These are phyloP conservation scores for Termitomyces sp. DNA, from an alignment of 768 basidiomycete species.

Conservation along the genomic window DNA sequence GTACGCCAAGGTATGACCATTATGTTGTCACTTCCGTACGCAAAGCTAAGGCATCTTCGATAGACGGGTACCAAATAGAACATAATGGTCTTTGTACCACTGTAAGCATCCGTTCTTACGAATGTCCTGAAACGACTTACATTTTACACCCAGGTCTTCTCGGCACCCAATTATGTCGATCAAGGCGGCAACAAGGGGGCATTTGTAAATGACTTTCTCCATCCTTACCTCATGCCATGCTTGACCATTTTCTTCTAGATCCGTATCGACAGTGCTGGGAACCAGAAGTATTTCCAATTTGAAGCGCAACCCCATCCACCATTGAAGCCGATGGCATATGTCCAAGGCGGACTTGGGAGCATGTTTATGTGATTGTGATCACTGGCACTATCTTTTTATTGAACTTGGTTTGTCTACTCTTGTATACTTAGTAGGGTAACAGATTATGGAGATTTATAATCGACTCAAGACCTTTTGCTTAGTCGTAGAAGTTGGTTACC, in stretches of 20 bases:
- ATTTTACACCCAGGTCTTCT: constrained; percentile 62
- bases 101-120: constrained; percentile 34
- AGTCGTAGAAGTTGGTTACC: neutral
- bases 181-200: constrained; percentile 91
- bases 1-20: constrained; percentile 73
- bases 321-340: constrained; percentile 91
- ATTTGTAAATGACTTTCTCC: constrained; percentile 52
- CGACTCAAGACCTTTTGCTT: neutral
- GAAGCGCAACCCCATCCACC: constrained; percentile 86
- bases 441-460: neutral
- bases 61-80: constrained; percentile 92
- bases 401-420: constrained; percentile 1
- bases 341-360: constrained; percentile 58
- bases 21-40: neutral
- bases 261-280: constrained; percentile 76
- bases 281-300: constrained; percentile 74
- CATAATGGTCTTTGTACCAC: constrained; percentile 95
- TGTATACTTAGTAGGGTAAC: neutral
- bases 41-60: constrained; percentile 2
- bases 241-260: constrained; percentile 43
- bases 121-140: constrained; percentile 9
- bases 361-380: constrained; percentile 54
- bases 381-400: neutral
- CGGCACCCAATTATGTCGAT: constrained; percentile 94
- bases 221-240: neutral